Evolutionary conservation across 805 yeast species (phyloP).

Genomic region (Limtongia smithiae): DNA sequence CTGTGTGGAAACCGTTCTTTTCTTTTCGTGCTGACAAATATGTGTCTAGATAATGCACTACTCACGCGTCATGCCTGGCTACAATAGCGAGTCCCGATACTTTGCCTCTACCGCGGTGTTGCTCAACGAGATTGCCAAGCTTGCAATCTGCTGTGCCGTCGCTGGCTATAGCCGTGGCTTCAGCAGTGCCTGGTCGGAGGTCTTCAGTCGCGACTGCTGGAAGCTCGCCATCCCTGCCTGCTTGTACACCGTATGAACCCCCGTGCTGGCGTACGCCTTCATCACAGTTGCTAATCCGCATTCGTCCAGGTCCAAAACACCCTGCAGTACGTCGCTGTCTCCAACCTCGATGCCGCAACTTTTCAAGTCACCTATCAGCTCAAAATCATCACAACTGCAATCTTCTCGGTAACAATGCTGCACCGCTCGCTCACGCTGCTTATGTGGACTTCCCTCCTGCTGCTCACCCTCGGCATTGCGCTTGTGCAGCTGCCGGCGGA

Average conservation of each 20-base stretch:
- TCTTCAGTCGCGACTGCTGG: constrained; percentile 41
- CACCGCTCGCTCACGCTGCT: constrained; percentile 35
- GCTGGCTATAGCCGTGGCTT: constrained; percentile 24
- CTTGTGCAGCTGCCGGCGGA: constrained; percentile 41
- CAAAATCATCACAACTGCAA: constrained; percentile 44
- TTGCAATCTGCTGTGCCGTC: constrained; percentile 35
- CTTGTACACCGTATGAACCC: constrained; percentile 36
- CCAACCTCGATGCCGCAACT: constrained; percentile 43
- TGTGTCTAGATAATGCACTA: constrained; percentile 38
- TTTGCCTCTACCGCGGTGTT: constrained; percentile 43
- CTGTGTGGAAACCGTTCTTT: neutral
- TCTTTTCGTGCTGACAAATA: neutral
- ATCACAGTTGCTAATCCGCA: neutral
- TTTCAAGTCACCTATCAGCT: constrained; percentile 46
- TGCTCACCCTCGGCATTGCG: constrained; percentile 42
- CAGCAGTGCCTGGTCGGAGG: constrained; percentile 31
- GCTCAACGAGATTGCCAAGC: constrained; percentile 41
- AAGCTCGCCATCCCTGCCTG: constrained; percentile 43
- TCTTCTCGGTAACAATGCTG: constrained; percentile 41
- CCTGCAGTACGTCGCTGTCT: constrained; percentile 43
- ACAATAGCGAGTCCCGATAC: constrained; percentile 35
- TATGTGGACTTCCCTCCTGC: constrained; percentile 40
- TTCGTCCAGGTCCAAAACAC: constrained; percentile 33
- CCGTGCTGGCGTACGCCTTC: neutral
- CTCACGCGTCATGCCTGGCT: constrained; percentile 42